phyloP scores from a whole-genome alignment of 345 rosid genomes.

The Corymbia maculata region DNA sequence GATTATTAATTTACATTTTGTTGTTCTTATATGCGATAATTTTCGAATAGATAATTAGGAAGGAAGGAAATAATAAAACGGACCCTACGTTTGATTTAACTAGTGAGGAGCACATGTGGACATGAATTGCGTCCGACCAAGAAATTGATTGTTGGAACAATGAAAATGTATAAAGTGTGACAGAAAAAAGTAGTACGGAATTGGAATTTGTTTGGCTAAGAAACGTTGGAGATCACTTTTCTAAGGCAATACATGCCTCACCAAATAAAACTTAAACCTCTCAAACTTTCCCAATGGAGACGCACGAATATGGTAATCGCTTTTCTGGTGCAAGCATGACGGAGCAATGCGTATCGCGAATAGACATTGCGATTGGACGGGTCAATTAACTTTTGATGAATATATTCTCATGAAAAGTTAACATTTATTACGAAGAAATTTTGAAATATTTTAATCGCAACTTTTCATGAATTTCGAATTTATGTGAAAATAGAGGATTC shows the following conservation, averaged over 20 bases:
- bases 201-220: not conserved
- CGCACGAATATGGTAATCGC: not conserved
- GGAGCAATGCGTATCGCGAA: not conserved
- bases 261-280: accelerated
- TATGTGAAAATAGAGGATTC: not conserved
- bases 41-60: not conserved
- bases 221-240: not conserved
- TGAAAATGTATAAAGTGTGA: too few relatives aligned
- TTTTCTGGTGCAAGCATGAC: not conserved
- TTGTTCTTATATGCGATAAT: not conserved
- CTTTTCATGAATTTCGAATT: not conserved
- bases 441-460: not conserved
- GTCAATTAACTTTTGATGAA: not conserved
- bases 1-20: not conserved
- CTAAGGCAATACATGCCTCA: not conserved
- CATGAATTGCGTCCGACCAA: not conserved
- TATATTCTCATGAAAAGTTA: not conserved
- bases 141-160: not conserved
- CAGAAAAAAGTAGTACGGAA: too few relatives aligned
- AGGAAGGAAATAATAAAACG: not conserved
- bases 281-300: not conserved
- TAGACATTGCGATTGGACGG: not conserved
- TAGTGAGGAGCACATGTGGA: not conserved
- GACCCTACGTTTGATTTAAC: not conserved
- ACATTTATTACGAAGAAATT: not conserved